phyloP scores from a whole-genome alignment of 1,139 yeast genomes.

The Yarrowia galli region DNA sequence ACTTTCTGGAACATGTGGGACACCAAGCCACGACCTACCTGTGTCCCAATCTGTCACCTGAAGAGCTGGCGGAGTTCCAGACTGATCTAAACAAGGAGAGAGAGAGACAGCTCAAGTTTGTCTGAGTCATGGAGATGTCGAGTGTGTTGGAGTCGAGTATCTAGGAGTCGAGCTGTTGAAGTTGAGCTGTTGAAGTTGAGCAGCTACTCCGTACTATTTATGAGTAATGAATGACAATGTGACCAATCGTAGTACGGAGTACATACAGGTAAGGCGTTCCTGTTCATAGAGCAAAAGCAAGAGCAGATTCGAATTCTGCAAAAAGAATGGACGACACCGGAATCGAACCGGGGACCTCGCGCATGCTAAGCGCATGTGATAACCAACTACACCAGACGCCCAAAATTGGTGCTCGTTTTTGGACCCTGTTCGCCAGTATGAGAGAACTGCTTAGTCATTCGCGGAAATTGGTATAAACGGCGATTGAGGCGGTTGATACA shows the following conservation, averaged over 20 bases:
- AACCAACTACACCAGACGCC: conserved; percentile 31
- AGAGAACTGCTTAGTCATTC: not conserved
- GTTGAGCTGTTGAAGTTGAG: no score
- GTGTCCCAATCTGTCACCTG: not conserved
- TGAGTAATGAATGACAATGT: no score
- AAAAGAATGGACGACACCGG: conserved; percentile 20
- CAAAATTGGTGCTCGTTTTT: not conserved
- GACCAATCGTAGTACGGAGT: no score
- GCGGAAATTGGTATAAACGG: not conserved
- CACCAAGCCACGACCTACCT: not conserved
- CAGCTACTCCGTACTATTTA: no score
- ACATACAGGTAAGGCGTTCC: no score
- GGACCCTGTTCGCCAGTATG: not conserved
- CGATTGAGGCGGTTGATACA: no score
- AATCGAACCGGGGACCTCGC: conserved; percentile 27
- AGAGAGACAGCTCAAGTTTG: not conserved
- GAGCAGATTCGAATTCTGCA: no score
- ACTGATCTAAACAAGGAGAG: not conserved
- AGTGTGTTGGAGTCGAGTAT: no score
- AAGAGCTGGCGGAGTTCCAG: conserved; percentile 9
- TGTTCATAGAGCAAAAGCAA: no score
- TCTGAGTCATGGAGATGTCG: no score
- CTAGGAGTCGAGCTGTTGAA: no score
- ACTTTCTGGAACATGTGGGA: conserved; percentile 10
- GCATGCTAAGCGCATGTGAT: conserved; percentile 25